A percentile compares a stretch with the other conserved stretches of the same genome.
phyloP scores from a whole-genome alignment of 2,329 filamentous ascomycete species.

The Aspergillus pseudoglaucus region DNA sequence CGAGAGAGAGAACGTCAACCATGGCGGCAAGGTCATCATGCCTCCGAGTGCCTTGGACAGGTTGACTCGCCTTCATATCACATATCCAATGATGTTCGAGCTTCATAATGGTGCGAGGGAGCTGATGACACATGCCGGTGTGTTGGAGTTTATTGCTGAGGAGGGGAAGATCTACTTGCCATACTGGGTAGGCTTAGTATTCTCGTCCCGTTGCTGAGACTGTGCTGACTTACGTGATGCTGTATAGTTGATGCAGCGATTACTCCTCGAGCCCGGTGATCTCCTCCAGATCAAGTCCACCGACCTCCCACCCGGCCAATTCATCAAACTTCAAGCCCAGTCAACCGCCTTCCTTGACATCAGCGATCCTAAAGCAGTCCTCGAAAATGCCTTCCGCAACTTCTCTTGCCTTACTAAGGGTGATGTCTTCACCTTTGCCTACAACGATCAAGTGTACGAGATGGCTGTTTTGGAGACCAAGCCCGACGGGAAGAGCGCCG shows the following conservation, averaged over 20 bases:
- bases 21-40: slow-evolving; percentile 94
- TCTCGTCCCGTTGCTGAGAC: not conserved
- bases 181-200: slow-evolving; percentile 66
- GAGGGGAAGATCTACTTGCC: slow-evolving; percentile 95
- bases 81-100: slow-evolving; percentile 96
- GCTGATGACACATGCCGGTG: slow-evolving; percentile 83
- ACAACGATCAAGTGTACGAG: slow-evolving; percentile 90
- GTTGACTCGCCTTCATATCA: slow-evolving; percentile 89
- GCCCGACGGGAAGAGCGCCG: slow-evolving; percentile 73
- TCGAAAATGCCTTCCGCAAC: slow-evolving; percentile 93
- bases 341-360: slow-evolving; percentile 92
- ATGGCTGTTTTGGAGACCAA: slow-evolving; percentile 93
- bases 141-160: slow-evolving; percentile 94
- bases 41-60: slow-evolving; percentile 96
- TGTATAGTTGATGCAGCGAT: slow-evolving; percentile 80
- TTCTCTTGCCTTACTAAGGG: slow-evolving; percentile 91
- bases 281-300: slow-evolving; percentile 93
- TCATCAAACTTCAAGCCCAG: slow-evolving; percentile 96
- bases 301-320: slow-evolving; percentile 77
- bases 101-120: slow-evolving; percentile 79
- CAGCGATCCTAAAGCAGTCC: slow-evolving; percentile 90
- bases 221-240: not conserved
- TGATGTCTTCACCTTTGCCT: slow-evolving; percentile 91
- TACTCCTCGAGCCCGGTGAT: slow-evolving; percentile 84
- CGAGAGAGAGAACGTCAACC: slow-evolving; percentile 84